Conservation (phyloP, 78 protist genomes). For the Dictyostelium discoideum region DNA sequence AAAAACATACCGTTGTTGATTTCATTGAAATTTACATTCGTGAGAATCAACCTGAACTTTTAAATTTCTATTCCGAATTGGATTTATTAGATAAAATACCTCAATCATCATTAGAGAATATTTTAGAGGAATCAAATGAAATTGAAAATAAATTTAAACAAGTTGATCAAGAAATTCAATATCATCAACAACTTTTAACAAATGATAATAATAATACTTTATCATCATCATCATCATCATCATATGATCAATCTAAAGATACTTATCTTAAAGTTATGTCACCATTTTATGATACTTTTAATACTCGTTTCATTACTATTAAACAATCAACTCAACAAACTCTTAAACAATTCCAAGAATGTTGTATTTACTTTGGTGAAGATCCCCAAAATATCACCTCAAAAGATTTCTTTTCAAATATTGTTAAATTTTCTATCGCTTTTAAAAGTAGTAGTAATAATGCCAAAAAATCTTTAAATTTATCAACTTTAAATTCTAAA, state of each 20-base stretch:
- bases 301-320: neutral
- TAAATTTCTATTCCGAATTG: slow-evolving; percentile 25
- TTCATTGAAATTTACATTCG: slow-evolving; percentile 50
- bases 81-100: neutral
- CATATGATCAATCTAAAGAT: neutral
- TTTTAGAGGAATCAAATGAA: slow-evolving; percentile 23
- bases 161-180: slow-evolving; percentile 2
- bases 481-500: neutral
- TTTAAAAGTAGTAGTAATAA: slow-evolving; percentile 32
- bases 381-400: slow-evolving; percentile 30
- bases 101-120: slow-evolving; percentile 17
- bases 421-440: slow-evolving; percentile 24
- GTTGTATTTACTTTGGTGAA: slow-evolving; percentile 57
- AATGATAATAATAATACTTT: neutral
- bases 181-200: neutral
- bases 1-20: slow-evolving; percentile 74
- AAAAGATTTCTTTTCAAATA: slow-evolving; percentile 72
- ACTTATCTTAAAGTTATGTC: slow-evolving; percentile 11
- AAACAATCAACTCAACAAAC: neutral
- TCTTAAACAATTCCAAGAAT: slow-evolving; percentile 41
- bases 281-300: slow-evolving; percentile 6
- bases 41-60: slow-evolving; percentile 49
- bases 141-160: slow-evolving; percentile 37
- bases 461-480: neutral
- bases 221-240: neutral